These are phyloP conservation scores for Rhodotorula sp. DNA, from an alignment of 1,284 basidiomycete species.

Conservation along the genomic window DNA sequence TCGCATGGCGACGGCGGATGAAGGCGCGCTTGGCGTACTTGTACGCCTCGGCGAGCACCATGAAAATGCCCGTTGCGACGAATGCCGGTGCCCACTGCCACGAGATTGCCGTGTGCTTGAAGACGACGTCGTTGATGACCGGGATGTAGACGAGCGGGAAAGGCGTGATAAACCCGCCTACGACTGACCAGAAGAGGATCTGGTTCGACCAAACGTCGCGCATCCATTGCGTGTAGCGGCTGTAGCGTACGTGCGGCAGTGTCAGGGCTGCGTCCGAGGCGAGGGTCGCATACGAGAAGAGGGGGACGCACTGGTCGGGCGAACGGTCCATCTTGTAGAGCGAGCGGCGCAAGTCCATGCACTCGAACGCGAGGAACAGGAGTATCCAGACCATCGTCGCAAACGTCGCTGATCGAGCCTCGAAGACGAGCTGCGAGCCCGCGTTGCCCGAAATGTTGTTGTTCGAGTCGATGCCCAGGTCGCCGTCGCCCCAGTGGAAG, in stretches of 20 bases:
- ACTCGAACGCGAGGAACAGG: slow-evolving; percentile 50
- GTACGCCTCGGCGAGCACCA: slow-evolving; percentile 28
- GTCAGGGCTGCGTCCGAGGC: slow-evolving; percentile 37
- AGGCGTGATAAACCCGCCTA: slow-evolving; percentile 56
- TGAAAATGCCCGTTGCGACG: slow-evolving; percentile 28
- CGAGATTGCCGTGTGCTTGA: slow-evolving; percentile 25
- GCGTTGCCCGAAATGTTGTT: slow-evolving; percentile 37
- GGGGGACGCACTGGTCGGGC: slow-evolving; percentile 46
- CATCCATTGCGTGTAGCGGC: slow-evolving; percentile 28
- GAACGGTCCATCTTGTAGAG: slow-evolving; percentile 48
- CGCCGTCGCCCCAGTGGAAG: slow-evolving; percentile 45
- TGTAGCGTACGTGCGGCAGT: not conserved
- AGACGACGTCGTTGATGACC: slow-evolving; percentile 21
- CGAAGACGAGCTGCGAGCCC: slow-evolving; percentile 48
- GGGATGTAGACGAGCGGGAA: slow-evolving; percentile 55
- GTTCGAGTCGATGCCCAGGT: slow-evolving; percentile 46
- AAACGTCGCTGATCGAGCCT: slow-evolving; percentile 49
- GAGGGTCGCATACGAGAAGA: slow-evolving; percentile 48
- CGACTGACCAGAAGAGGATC: slow-evolving; percentile 50
- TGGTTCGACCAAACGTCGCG: slow-evolving; percentile 34
- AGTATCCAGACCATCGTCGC: slow-evolving; percentile 35
- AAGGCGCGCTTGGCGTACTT: slow-evolving; percentile 38
- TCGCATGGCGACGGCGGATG: slow-evolving; percentile 16
- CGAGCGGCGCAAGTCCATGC: slow-evolving; percentile 47
- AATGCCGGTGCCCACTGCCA: slow-evolving; percentile 35